phyloP scores from a whole-genome alignment of 2,329 filamentous ascomycete species.

The Colletotrichum higginsianum region DNA sequence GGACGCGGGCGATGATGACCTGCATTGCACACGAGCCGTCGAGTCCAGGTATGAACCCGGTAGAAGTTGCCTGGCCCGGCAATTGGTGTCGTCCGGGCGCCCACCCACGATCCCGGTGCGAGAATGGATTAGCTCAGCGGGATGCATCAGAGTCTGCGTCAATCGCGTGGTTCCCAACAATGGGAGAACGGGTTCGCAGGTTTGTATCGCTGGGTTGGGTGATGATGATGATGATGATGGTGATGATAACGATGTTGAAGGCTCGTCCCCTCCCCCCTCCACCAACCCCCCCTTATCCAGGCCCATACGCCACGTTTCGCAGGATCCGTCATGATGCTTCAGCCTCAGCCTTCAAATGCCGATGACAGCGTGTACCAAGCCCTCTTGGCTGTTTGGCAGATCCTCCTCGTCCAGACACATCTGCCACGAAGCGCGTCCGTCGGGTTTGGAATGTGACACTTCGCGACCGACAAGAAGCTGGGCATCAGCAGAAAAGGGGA shows the following conservation, averaged over 20 bases:
- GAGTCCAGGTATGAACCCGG: neutral
- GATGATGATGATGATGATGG: neutral
- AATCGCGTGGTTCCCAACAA: constrained; percentile 7
- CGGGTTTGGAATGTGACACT: neutral
- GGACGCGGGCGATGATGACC: neutral
- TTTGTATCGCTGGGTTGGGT: constrained; percentile 1
- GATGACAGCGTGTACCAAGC: neutral
- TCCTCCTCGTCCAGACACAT: constrained; percentile 27
- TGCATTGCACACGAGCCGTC: neutral
- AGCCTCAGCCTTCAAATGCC: neutral
- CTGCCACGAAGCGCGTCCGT: constrained; percentile 13
- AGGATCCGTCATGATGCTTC: constrained; percentile 14
- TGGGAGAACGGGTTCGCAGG: neutral
- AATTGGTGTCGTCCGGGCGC: neutral
- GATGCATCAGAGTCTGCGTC: constrained; percentile 3
- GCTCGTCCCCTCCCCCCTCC: too few species aligned
- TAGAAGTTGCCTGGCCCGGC: neutral
- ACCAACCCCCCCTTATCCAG: neutral
- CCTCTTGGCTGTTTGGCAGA: constrained; percentile 19
- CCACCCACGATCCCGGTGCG: neutral
- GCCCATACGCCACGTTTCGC: constrained; percentile 4
- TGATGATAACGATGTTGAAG: too few species aligned
- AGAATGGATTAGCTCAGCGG: neutral
- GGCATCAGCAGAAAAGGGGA: neutral
- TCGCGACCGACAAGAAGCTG: too few species aligned